Base-by-base conservation (phyloP, 2,329 filamentous ascomycete genomes). In the Aspergillus bombycis region DNA sequence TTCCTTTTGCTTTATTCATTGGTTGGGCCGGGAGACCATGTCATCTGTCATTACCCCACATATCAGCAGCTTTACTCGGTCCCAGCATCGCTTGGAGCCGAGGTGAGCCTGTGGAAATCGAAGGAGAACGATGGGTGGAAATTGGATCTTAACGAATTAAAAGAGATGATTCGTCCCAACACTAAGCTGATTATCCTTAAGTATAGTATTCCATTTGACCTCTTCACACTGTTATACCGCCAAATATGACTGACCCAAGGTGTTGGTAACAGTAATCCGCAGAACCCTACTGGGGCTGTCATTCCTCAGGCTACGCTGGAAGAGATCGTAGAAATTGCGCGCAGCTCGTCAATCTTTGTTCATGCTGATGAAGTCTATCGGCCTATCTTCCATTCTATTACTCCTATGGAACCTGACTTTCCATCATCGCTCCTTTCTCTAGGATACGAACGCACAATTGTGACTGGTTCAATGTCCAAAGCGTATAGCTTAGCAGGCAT, bases 31-130 rank as follows among this genome's bases (percentile, higher is more conserved):
- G 91, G 89, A 0, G 92, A 96, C 73, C 93, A 96, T 82, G 90
- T 94, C 57, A 85, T 96, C 63, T 95, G 91, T 71, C 91, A 95
- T 62, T 92, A 93, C 74, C 93, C 93, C n/a, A 94, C 92, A 1
- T 96, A 95, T 71, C 91, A 95, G 75, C 92, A 95, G 71, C 84
- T 96, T 1, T 95, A 94, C 74, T 82, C 88, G 11, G 86, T 96
- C 1, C 92, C 93, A 0, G 83, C 84, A 67, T 90, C 88, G 53
- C 80, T 96, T 5, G 92, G 93, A 0, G 92, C 91, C 1, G 86
- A 92, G 62, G 90, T 96, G 21, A 88, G 88, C 50, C 76, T 94
- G 12, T 96, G 93, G 93, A 88, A 86, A 73, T 83, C 93, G 10
- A 85, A 84, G 58, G 83, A 86, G 43, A 82, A 87, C 26, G 85